phyloP scores from a whole-genome alignment of 352 stramenopile genomes.

The Albugo candida region DNA sequence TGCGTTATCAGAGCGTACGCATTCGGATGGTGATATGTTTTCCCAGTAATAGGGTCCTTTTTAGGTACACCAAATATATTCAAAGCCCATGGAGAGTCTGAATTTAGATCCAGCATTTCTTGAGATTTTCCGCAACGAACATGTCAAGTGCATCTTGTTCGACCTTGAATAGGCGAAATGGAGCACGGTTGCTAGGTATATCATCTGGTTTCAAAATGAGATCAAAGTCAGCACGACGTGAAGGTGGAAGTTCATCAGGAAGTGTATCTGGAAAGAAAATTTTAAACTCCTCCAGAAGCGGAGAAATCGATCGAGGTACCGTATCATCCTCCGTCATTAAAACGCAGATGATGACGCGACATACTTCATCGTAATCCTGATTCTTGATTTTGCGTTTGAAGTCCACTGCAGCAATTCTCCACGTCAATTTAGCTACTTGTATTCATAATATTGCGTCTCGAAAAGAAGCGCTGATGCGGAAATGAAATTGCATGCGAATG shows the following conservation, averaged over 20 bases:
- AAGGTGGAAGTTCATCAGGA: conserved; percentile 1
- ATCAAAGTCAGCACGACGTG: conserved; percentile 4
- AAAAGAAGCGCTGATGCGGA: conserved; percentile 1
- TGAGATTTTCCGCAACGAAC: too few species aligned
- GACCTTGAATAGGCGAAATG: too few species aligned
- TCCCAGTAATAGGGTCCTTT: conserved; percentile 7
- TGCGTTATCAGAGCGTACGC: conserved; percentile 3
- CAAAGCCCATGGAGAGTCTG: too few species aligned
- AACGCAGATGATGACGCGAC: not conserved
- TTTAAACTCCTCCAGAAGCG: not conserved
- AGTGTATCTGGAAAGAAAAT: conserved; percentile 3
- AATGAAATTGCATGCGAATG: too few species aligned
- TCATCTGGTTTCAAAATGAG: conserved; percentile 7
- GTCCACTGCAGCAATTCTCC: not conserved
- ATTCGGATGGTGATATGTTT: not conserved
- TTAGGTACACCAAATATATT: conserved; percentile 12
- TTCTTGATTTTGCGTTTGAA: not conserved
- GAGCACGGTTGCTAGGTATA: conserved; percentile 1
- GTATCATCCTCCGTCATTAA: not conserved
- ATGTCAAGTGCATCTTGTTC: too few species aligned
- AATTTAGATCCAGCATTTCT: too few species aligned
- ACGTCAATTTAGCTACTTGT: too few species aligned
- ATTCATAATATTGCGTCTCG: not conserved
- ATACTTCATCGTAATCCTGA: not conserved
- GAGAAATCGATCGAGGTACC: not conserved